These are phyloP conservation scores for Arthrobotrys sinensis DNA, from an alignment of 2,329 filamentous ascomycete species.

Conservation along the genomic window DNA sequence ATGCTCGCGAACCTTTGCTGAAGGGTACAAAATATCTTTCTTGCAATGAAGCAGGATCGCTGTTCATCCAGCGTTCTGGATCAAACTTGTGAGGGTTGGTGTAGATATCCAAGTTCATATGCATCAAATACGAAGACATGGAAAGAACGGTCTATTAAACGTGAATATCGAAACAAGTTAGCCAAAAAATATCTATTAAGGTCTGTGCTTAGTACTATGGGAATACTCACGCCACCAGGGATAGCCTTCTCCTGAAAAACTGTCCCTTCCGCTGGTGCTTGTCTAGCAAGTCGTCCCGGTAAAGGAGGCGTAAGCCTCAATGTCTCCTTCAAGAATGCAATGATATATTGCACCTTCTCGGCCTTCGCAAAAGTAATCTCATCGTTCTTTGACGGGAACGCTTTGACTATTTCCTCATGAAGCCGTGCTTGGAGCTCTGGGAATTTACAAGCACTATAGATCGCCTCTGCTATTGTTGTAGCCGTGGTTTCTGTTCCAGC, in stretches of 20 bases:
- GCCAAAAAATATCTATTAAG: neutral
- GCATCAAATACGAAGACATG: conserved; percentile 40
- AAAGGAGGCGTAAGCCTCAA: neutral
- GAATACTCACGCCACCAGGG: conserved; percentile 19
- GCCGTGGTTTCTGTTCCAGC: conserved; percentile 27
- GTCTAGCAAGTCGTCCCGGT: neutral
- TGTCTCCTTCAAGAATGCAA: conserved; percentile 16
- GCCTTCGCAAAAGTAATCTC: conserved; percentile 23
- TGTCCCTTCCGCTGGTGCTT: neutral
- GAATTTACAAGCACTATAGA: conserved; percentile 21
- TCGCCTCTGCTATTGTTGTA: neutral
- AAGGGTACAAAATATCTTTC: conserved; percentile 41
- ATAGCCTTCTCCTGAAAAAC: neutral
- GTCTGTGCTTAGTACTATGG: neutral
- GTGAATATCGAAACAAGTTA: neutral
- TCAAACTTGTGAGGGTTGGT: conserved; percentile 39
- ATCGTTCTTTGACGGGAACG: conserved; percentile 2
- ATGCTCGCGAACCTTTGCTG: conserved; percentile 37
- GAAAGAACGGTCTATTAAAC: conserved; percentile 21
- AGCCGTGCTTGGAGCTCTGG: conserved; percentile 17
- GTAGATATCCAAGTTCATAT: conserved; percentile 31
- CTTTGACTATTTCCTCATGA: conserved; percentile 31
- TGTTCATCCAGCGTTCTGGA: conserved; percentile 45
- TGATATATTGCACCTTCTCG: conserved; percentile 34
- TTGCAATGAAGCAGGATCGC: neutral